Evolutionary conservation across 257 asterid species (phyloP).

Genomic region (Fraxinus americana): DNA sequence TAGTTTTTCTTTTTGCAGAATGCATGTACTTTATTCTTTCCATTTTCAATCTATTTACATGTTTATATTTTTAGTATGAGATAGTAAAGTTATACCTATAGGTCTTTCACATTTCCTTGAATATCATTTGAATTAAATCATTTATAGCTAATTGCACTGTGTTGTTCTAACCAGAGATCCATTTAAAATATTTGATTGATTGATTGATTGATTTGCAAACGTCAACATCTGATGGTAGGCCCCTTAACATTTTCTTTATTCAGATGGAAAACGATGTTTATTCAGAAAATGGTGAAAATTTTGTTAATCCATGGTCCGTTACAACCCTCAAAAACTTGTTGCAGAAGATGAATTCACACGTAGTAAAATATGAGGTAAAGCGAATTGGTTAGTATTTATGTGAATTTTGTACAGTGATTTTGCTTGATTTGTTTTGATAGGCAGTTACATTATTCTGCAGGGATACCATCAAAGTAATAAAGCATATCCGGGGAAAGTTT

Average conservation of each 20-base stretch:
- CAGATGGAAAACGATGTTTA: conserved; percentile 44
- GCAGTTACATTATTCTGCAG: neutral
- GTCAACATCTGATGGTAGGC: conserved; percentile 21
- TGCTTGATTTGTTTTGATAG: neutral
- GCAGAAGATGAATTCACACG: conserved; percentile 36
- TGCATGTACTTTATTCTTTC: neutral
- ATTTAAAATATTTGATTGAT: neutral
- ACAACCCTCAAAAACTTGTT: conserved; percentile 37
- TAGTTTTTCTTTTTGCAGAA: neutral
- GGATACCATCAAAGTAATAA: conserved; percentile 32
- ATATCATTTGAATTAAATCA: conserved; percentile 15
- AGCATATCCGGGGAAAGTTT: conserved; percentile 82
- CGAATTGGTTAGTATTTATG: conserved; percentile 4
- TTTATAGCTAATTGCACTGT: neutral
- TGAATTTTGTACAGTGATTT: neutral
- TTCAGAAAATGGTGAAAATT: conserved; percentile 44
- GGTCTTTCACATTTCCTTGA: conserved; percentile 2
- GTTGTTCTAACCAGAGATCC: conserved; percentile 8
- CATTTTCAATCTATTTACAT: neutral
- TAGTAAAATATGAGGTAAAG: conserved; percentile 46
- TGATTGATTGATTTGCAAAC: neutral
- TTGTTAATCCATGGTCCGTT: conserved; percentile 81
- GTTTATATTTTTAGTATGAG: neutral
- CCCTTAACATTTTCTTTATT: conserved; percentile 27
- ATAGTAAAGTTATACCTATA: neutral